Percentiles rank a stretch among this genome's conserved stretches.
Evolutionary conservation across 1,284 basidiomycete genomes (phyloP).

Genomic region (Ustilago trichophora): DNA sequence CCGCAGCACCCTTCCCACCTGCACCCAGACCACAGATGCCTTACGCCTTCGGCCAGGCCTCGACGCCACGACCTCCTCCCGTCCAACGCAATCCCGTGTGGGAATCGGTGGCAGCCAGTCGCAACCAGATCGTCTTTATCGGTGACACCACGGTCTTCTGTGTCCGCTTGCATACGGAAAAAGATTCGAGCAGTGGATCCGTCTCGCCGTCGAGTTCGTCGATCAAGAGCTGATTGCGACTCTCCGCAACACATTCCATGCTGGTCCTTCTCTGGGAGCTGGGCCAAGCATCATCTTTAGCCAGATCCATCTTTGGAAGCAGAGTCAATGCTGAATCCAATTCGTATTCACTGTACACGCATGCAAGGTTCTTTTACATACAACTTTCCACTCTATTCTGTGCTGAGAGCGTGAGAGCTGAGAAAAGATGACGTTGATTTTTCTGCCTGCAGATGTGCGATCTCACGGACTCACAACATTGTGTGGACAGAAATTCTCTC

Average conservation of each 20-base stretch:
- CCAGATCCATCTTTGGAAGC: no score
- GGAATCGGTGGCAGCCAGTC: constrained; percentile 59
- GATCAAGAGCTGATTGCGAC: constrained; percentile 20
- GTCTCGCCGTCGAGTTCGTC: constrained; percentile 33
- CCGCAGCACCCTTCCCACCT: constrained; percentile 25
- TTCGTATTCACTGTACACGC: constrained; percentile 10
- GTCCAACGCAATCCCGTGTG: constrained; percentile 60
- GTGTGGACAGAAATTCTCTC: no score
- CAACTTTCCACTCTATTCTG: no score
- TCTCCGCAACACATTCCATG: neutral
- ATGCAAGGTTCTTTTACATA: constrained; percentile 11
- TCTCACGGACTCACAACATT: neutral
- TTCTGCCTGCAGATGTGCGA: no score
- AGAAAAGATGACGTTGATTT: no score
- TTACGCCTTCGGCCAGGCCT: constrained; percentile 44
- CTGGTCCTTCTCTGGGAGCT: neutral
- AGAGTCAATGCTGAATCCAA: no score
- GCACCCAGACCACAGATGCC: constrained; percentile 38
- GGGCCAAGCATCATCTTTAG: neutral
- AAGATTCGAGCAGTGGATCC: constrained; percentile 26
- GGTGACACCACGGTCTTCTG: constrained; percentile 61
- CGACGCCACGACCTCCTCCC: constrained; percentile 32
- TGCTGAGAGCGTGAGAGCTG: no score
- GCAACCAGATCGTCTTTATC: constrained; percentile 63
- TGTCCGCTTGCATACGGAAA: constrained; percentile 52